A percentile compares a stretch with the other conserved stretches of the same genome.
Conservation (phyloP, 805 yeast genomes). For the Candida golubevii region DNA sequence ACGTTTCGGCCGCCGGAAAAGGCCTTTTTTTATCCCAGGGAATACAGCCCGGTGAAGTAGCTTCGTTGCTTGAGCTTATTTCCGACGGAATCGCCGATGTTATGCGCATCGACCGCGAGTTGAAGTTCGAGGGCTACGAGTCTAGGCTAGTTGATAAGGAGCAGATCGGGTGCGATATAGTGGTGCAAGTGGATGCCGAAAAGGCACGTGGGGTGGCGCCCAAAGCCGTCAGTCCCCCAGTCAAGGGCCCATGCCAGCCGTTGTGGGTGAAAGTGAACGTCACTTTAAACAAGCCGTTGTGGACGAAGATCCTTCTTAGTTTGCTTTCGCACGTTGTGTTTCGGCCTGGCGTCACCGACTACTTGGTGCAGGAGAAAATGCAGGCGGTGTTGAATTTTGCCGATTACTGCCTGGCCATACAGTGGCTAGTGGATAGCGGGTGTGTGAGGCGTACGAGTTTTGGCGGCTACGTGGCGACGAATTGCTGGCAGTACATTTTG, state of each 20-base stretch:
- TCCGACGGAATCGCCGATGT: slow-evolving; percentile 25
- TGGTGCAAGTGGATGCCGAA: slow-evolving; percentile 27
- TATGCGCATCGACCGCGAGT: slow-evolving; percentile 46
- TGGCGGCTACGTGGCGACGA: slow-evolving; percentile 41
- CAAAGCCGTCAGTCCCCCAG: slow-evolving; percentile 45
- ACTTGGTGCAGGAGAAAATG: slow-evolving; percentile 22
- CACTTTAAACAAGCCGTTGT: slow-evolving; percentile 50
- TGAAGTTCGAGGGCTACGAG: slow-evolving; percentile 59
- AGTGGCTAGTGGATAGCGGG: slow-evolving; percentile 40
- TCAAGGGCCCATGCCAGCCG: slow-evolving; percentile 57
- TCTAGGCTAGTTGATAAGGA: slow-evolving; percentile 71
- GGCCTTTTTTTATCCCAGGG: slow-evolving; percentile 55
- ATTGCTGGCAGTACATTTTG: slow-evolving; percentile 44
- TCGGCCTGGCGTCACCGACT: slow-evolving; percentile 34
- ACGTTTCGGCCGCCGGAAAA: slow-evolving; percentile 41
- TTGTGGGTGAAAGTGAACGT: slow-evolving; percentile 73
- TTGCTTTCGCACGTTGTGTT: slow-evolving; percentile 34
- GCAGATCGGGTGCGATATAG: slow-evolving; percentile 61
- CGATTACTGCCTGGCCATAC: slow-evolving; percentile 28
- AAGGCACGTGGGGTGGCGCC: slow-evolving; percentile 1
- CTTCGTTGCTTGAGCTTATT: slow-evolving; percentile 53
- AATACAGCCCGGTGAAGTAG: slow-evolving; percentile 59
- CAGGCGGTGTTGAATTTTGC: slow-evolving; percentile 25
- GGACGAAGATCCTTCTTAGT: slow-evolving; percentile 53
- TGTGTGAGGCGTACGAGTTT: slow-evolving; percentile 29